phyloP scores from a whole-genome alignment of 1,284 basidiomycete genomes.

The Schizopora paradoxa region DNA sequence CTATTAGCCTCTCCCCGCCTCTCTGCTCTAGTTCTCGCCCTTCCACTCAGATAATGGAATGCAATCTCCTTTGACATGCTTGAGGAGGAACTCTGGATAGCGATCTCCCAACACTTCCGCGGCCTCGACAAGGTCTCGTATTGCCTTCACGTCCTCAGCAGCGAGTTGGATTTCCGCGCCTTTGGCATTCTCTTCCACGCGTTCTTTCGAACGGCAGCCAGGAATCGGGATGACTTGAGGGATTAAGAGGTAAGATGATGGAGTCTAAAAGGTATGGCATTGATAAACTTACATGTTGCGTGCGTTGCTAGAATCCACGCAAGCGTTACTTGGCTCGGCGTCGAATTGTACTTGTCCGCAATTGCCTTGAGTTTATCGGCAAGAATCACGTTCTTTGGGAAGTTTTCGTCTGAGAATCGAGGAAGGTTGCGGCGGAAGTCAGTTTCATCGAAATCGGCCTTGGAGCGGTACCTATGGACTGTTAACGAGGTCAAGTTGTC shows the following conservation, averaged over 20 bases:
- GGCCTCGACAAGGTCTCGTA: conserved; percentile 8
- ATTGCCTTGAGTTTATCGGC: conserved; percentile 28
- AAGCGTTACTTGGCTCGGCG: conserved; percentile 34
- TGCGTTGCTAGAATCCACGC: conserved; percentile 35
- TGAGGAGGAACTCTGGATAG: conserved; percentile 1
- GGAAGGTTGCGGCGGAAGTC: conserved; percentile 30
- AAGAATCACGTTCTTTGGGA: conserved; percentile 33
- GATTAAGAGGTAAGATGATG: background rate
- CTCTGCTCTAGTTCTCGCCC: too few species aligned
- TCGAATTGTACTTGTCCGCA: conserved; percentile 26
- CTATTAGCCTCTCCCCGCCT: too few species aligned
- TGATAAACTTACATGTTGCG: conserved; percentile 18
- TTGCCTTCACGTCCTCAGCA: conserved; percentile 13
- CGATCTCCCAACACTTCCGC: conserved; percentile 13
- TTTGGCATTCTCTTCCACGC: conserved; percentile 16
- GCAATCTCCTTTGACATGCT: conserved; percentile 7
- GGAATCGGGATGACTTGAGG: conserved; percentile 18
- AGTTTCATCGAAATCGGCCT: conserved; percentile 31
- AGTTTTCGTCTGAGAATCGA: conserved; percentile 32
- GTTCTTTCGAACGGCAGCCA: conserved; percentile 8
- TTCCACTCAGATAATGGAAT: conserved; percentile 14
- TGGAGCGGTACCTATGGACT: conserved; percentile 20
- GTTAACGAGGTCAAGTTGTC: background rate
- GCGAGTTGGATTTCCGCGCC: conserved; percentile 12
- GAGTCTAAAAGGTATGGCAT: too few species aligned